A percentile compares a stretch with the other conserved stretches of the same genome.
Conservation (phyloP, 352 stramenopile genomes). For the Globisporangium carolinianum region DNA sequence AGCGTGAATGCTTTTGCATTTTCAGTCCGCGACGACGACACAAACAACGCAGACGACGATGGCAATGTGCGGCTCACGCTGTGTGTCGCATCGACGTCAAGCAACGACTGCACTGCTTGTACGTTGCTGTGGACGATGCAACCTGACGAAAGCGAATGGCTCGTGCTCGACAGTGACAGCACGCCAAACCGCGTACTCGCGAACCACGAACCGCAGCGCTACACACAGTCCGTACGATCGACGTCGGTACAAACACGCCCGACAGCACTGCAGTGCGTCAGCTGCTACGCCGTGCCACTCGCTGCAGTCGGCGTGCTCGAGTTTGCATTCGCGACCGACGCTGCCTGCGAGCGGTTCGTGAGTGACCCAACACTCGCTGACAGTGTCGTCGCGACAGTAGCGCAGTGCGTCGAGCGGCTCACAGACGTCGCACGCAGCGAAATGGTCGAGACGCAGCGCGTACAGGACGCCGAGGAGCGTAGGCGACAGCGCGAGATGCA, state of each 20-base stretch:
- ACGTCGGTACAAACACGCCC: not conserved
- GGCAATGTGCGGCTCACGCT: not conserved
- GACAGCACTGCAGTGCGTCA: no score
- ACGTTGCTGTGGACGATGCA: no score
- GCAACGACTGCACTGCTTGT: no score
- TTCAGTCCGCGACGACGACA: not conserved
- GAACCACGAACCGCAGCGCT: no score
- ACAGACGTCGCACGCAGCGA: constrained; percentile 1
- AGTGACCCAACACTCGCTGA: not conserved
- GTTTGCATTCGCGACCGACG: constrained; percentile 12
- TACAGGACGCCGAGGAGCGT: not conserved
- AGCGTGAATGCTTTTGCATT: constrained; percentile 3
- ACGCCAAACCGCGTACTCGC: no score
- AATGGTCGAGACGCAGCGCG: not conserved
- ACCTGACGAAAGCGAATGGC: no score
- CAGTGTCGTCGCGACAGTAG: not conserved
- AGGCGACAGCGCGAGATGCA: not conserved
- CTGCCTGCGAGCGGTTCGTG: constrained; percentile 6
- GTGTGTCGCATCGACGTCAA: not conserved
- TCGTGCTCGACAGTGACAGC: no score
- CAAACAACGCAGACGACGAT: constrained; percentile 4
- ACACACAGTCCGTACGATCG: no score
- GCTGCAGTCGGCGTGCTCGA: constrained; percentile 5
- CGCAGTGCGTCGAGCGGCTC: not conserved
- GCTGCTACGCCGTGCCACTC: constrained; percentile 5